phyloP scores from a whole-genome alignment of 805 yeast species.

The Kazachstania taianensis region DNA sequence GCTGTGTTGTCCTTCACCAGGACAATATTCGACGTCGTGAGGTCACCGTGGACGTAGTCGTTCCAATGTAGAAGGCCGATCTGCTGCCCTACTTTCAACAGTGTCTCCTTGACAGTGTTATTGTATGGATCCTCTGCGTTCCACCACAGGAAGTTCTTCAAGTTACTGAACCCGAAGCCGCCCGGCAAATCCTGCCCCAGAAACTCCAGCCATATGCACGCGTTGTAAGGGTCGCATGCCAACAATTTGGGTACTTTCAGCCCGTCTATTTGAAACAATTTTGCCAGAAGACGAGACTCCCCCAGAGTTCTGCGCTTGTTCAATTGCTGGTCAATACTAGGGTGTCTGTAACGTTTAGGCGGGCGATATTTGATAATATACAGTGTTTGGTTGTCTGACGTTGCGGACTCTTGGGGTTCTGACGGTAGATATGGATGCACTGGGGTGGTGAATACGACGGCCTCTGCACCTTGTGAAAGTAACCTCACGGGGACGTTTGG shows the following conservation, averaged over 20 bases:
- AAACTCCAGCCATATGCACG: constrained; percentile 82
- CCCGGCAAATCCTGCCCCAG: constrained; percentile 48
- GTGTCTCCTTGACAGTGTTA: constrained; percentile 34
- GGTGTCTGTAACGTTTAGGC: constrained; percentile 82
- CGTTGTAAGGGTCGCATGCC: constrained; percentile 68
- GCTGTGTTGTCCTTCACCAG: constrained; percentile 28
- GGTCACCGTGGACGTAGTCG: constrained; percentile 86
- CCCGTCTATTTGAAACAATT: constrained; percentile 36
- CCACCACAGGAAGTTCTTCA: constrained; percentile 68
- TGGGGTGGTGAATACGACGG: constrained; percentile 55
- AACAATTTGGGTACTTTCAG: constrained; percentile 63
- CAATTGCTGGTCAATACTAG: constrained; percentile 60
- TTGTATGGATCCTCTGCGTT: constrained; percentile 31
- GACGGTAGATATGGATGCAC: constrained; percentile 56
- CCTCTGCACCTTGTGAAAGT: constrained; percentile 88
- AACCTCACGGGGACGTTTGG: constrained; percentile 41
- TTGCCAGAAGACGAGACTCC: constrained; percentile 69
- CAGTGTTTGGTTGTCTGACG: constrained; percentile 9
- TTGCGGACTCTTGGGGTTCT: constrained; percentile 11
- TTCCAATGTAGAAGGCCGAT: constrained; percentile 63
- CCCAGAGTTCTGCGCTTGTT: constrained; percentile 75
- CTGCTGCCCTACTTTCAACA: constrained; percentile 50
- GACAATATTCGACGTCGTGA: constrained; percentile 82
- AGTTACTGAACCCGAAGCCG: constrained; percentile 43
- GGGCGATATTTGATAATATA: constrained; percentile 81